Evolutionary conservation across 192 early-diverging fungal genomes (phyloP).

Genomic region (Coemansia sp.): DNA sequence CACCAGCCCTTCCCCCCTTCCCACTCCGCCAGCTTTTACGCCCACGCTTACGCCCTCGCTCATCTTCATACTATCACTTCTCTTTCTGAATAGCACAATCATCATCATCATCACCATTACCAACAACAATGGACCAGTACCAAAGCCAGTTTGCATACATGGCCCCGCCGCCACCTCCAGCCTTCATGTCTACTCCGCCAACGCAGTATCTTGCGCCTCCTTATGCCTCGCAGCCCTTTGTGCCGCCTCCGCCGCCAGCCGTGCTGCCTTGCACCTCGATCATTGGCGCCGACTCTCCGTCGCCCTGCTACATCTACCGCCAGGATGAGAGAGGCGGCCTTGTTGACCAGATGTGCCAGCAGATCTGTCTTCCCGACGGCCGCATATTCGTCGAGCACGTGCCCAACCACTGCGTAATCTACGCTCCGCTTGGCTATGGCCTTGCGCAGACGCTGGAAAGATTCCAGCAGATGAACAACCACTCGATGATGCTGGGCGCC

Average conservation of each 20-base stretch:
- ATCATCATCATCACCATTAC: background rate
- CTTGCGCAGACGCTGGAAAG: conserved; percentile 13
- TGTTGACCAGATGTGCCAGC: conserved; percentile 37
- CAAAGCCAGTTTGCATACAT: conserved; percentile 50
- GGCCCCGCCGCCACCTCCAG: conserved; percentile 28
- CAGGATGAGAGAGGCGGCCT: conserved; percentile 28
- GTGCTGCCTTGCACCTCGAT: conserved; percentile 8
- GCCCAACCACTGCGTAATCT: conserved; percentile 46
- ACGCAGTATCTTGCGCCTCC: background rate
- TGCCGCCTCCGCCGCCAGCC: background rate
- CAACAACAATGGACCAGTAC: conserved; percentile 42
- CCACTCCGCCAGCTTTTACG: too few species aligned
- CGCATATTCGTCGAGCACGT: conserved; percentile 49
- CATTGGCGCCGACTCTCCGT: conserved; percentile 16
- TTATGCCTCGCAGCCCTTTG: background rate
- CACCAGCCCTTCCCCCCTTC: too few species aligned
- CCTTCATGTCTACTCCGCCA: conserved; percentile 31
- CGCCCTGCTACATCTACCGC: conserved; percentile 48
- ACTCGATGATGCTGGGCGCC: background rate
- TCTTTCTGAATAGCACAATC: background rate
- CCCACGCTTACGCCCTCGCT: too few species aligned
- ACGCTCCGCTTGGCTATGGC: conserved; percentile 28
- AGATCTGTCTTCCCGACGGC: conserved; percentile 42
- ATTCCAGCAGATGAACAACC: background rate
- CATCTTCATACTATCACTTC: background rate